Evolutionary conservation across 169 alveolate species (phyloP), one percentile per base, ranked within the genome.

Genomic region (Plasmodium vivax): DNA sequence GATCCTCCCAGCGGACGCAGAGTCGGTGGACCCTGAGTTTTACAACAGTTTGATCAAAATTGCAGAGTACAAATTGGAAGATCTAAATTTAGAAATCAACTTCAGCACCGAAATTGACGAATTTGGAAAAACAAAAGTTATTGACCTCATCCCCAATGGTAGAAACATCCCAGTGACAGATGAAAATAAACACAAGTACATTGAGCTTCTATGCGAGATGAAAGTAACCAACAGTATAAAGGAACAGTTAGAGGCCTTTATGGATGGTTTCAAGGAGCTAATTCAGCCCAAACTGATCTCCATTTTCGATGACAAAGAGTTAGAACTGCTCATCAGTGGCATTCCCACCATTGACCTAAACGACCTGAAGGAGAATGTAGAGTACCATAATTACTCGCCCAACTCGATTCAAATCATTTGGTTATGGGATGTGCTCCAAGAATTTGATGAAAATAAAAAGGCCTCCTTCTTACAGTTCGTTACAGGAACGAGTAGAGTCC

Each of bases 341-440:
- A 95, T 99, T 74, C 99, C 99, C n/a, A 98, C 99, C 47, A 98
- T 99, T 81, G 99, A 99, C 95, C 96, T 99, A 27, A 98, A 98
- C 82, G 99, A 99, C 95, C 94, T 99, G 97, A 97, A 97, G 95
- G 98, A 96, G 90, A 98, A 99, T 95, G 99, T 99, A 14, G 99
- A 98, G 79, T 99, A 98, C 95, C 97, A 96, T 75, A 98, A 98
- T 96, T 99, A 99, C 97, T 96, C 98, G 30, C 97, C 97, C 77
- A 94, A 93, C 62, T 96, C 98, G 62, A 96, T 97, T 74, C 98
- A 97, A 82, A 98, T 99, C 68, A 87, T 93, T 43, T 98, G 99
- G 99, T 95, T 98, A 84, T 98, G 99, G 99, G 99, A 98, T 92
- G 96, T 98, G 51, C 87, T 98, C 68, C 98, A 97, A 82, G 98